Conservation (phyloP, 257 asterid species). For the Leonotis leonurus region DNA sequence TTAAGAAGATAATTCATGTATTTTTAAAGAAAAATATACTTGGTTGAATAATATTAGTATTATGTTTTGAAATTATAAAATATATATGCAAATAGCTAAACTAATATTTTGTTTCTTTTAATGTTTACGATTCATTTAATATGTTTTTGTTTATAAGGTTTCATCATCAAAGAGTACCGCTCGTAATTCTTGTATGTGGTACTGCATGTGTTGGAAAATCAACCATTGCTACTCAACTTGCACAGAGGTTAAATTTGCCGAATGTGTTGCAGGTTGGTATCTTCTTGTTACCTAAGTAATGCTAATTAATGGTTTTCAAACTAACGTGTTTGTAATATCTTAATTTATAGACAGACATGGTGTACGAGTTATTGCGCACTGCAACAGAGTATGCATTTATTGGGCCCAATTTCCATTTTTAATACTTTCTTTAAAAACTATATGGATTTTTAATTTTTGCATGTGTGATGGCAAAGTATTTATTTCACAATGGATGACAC, state of each 20-base stretch:
- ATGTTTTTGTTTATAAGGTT: conserved; percentile 45
- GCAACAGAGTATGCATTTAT: conserved; percentile 83
- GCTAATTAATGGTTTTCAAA: background rate
- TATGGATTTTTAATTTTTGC: no score
- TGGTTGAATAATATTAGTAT: background rate
- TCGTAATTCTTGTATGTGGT: conserved; percentile 98
- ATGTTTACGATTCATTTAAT: conserved; percentile 3
- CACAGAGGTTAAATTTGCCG: conserved; percentile 96
- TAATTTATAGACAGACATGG: conserved; percentile 85
- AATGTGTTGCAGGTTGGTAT: conserved; percentile 81
- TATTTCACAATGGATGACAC: background rate
- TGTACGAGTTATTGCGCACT: conserved; percentile 92
- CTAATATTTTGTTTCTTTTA: background rate
- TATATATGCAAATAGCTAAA: background rate
- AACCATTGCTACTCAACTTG: conserved; percentile 95
- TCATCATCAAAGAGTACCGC: conserved; percentile 96
- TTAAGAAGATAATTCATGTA: background rate
- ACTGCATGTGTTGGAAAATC: conserved; percentile 99
- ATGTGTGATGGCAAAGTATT: background rate
- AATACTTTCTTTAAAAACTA: no score
- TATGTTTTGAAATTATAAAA: no score
- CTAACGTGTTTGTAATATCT: conserved; percentile 20
- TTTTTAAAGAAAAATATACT: background rate
- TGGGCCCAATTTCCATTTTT: conserved; percentile 7
- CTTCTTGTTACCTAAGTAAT: conserved; percentile 5